These are phyloP conservation scores for Cyclotella baltica DNA, from an alignment of 108 stramenopile species.

Conservation along the genomic window DNA sequence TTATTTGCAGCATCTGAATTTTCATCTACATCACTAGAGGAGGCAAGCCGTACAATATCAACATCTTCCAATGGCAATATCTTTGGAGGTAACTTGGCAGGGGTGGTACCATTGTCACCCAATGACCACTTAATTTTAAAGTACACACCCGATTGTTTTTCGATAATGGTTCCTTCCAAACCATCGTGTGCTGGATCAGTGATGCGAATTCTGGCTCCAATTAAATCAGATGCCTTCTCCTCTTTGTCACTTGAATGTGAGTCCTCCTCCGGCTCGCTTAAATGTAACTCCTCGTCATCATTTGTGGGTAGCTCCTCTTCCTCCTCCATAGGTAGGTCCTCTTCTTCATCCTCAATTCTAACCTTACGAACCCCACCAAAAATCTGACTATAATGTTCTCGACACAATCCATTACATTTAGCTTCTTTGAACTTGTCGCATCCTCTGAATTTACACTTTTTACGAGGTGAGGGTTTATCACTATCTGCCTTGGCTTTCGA, in stretches of 20 bases:
- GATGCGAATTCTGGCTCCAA: constrained; percentile 20
- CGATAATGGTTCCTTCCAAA: constrained; percentile 6
- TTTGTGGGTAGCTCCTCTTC: no score
- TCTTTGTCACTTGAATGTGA: not conserved
- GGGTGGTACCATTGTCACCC: not conserved
- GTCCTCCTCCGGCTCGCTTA: not conserved
- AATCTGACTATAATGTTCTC: no score
- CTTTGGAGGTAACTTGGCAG: not conserved
- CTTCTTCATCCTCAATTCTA: no score
- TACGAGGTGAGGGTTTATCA: no score
- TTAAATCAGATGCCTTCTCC: not conserved
- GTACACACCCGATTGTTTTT: not conserved
- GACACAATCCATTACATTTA: no score
- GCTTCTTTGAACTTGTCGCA: no score
- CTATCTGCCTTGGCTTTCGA: no score
- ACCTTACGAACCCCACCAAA: no score
- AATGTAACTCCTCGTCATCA: not conserved
- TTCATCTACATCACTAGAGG: no score
- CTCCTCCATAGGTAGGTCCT: no score
- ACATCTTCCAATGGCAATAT: constrained; percentile 17
- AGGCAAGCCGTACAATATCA: not conserved
- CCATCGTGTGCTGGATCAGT: not conserved
- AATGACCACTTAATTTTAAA: not conserved
- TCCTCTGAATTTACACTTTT: no score
- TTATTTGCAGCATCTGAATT: not conserved